Conservation (phyloP, 1,139 yeast species). For the Yamadazyma songkhlaensis region DNA sequence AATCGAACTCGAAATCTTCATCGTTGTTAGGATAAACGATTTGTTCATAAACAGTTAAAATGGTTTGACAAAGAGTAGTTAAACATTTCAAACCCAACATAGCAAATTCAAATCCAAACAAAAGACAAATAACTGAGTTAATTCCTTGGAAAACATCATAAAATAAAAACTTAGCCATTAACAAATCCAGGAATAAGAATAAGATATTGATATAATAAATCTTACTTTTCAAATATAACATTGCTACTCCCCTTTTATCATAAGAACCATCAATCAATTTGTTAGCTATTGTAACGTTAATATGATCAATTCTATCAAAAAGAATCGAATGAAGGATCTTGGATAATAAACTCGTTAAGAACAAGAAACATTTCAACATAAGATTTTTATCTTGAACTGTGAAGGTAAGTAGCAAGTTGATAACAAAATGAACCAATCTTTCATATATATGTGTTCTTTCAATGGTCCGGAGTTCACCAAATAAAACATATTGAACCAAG, state of each 20-base stretch:
- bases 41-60: conserved; percentile 59
- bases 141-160: conserved; percentile 54
- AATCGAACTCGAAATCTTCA: conserved; percentile 11
- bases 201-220: conserved; percentile 33
- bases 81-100: conserved; percentile 57
- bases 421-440: conserved; percentile 52
- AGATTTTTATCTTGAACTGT: conserved; percentile 50
- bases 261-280: conserved; percentile 26
- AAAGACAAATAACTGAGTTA: conserved; percentile 50
- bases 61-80: conserved; percentile 46
- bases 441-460: conserved; percentile 81
- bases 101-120: conserved; percentile 77
- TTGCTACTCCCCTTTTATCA: conserved; percentile 28
- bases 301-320: conserved; percentile 58
- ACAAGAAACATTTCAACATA: conserved; percentile 42
- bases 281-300: conserved; percentile 35
- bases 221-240: conserved; percentile 16
- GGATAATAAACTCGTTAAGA: conserved; percentile 48
- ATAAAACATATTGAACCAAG: conserved; percentile 48
- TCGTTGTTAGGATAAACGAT: conserved; percentile 21
- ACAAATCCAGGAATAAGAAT: conserved; percentile 49
- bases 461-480: conserved; percentile 72
- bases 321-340: conserved; percentile 77
- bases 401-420: conserved; percentile 63
- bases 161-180: conserved; percentile 54